These are phyloP conservation scores for Leccinum pallidistipes DNA, from an alignment of 1,284 basidiomycete species.

Conservation along the genomic window DNA sequence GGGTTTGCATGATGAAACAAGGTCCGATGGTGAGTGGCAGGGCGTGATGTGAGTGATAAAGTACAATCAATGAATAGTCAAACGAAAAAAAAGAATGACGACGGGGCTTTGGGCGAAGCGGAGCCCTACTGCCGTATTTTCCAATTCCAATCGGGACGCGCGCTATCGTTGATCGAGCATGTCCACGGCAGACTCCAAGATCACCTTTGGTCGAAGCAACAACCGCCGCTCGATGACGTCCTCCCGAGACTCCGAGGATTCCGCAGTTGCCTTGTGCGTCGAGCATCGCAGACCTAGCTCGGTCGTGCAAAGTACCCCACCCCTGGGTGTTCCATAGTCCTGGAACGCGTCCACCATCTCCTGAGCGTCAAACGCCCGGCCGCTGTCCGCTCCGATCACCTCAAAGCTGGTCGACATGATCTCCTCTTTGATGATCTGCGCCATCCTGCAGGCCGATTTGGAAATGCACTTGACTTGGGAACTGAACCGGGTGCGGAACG, in stretches of 20 bases:
- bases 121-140: neutral
- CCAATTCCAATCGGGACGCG: neutral
- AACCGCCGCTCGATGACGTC: slow-evolving; percentile 56
- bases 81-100: neutral
- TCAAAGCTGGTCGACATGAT: slow-evolving; percentile 74
- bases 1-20: slow-evolving; percentile 12
- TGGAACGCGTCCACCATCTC: slow-evolving; percentile 69
- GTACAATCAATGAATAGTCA: slow-evolving; percentile 23
- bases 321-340: slow-evolving; percentile 52
- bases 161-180: slow-evolving; percentile 44
- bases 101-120: neutral
- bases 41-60: slow-evolving; percentile 9
- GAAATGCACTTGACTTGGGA: slow-evolving; percentile 63
- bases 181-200: slow-evolving; percentile 68
- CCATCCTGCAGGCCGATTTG: slow-evolving; percentile 56
- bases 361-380: slow-evolving; percentile 47
- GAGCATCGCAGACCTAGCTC: slow-evolving; percentile 67
- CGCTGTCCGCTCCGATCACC: slow-evolving; percentile 56
- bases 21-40: neutral
- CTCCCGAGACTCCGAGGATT: slow-evolving; percentile 36
- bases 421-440: slow-evolving; percentile 62
- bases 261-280: slow-evolving; percentile 43
- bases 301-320: slow-evolving; percentile 62
- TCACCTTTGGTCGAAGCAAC: slow-evolving; percentile 66
- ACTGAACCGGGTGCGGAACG: slow-evolving; percentile 51